Evolutionary conservation across 2,329 filamentous ascomycete genomes (phyloP), one percentile per base, ranked within the genome.

Genomic region (Fonsecaea erecta): DNA sequence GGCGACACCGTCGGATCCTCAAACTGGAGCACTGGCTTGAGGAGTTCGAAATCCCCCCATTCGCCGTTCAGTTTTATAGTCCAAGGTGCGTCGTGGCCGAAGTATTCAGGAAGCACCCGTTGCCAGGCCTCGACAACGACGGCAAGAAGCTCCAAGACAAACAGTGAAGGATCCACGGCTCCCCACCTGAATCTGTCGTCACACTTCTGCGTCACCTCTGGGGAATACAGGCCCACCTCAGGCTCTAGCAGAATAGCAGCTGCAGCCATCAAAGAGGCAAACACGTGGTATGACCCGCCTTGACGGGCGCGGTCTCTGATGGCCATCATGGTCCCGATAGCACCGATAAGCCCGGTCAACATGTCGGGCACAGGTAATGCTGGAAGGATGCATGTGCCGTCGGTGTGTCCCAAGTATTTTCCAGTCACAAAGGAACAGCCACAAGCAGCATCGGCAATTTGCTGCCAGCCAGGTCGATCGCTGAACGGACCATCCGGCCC

Each of bases 271-370:
- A 78, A 65, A 4, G 74, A 77, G 65, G 34, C 73, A 59, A 66
- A 48, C 67, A 70, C 72, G 72, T 72, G 48, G 67, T 74, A 34
- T 5, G 32, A 34, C 12, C 32, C 32, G 32, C 32, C 32, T 6
- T 34, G 32, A 34, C 32, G 32, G 65, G 88, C 84, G 32, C 89
- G 83, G 70, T 84, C 83, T 70, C 86, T 86, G 6, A 91, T 79
- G 0, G 87, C 88, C 0, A 83, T 82, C 40, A 91, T 75, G 0
- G 87, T 88, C 3, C 88, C 86, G 68, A 90, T 86, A 52, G 87
- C 87, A 2, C 88, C 89, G 78, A 90, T 88, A 72, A 87, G 90
- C 30, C 88, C 89, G 0, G 89, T 90, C 30, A 88, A 88, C 71
- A 91, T 91, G 76, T 85, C 76, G 75, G 80, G 79, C 74, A 84